phyloP scores from a whole-genome alignment of 805 yeast species.

The Zygotorulaspora chibaensis region DNA sequence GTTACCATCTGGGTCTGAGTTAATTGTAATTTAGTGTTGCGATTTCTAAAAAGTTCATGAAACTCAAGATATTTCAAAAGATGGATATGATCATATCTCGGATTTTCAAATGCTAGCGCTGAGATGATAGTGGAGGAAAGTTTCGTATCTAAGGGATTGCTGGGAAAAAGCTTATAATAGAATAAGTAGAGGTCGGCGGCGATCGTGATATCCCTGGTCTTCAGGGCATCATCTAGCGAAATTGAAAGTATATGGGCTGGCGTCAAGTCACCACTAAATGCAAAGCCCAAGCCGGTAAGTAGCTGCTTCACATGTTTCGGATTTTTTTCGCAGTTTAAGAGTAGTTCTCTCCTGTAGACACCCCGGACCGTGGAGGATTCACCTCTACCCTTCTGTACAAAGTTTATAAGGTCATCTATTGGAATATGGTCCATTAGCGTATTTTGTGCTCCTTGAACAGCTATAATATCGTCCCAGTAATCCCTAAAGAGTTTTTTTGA shows the following conservation, averaged over 20 bases:
- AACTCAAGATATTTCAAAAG: conserved; percentile 17
- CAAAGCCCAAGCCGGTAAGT: background rate
- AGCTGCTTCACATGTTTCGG: conserved; percentile 1
- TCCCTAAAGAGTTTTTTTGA: conserved; percentile 4
- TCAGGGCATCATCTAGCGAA: conserved; percentile 18
- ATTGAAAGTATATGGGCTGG: conserved; percentile 12
- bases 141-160: conserved; percentile 5
- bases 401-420: background rate
- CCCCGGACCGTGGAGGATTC: conserved; percentile 13
- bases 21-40: conserved; percentile 1
- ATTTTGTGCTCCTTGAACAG: background rate
- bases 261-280: background rate
- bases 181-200: conserved; percentile 23
- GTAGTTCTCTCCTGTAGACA: conserved; percentile 13
- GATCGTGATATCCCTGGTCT: conserved; percentile 17
- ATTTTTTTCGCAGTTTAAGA: conserved; percentile 4
- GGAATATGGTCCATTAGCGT: conserved; percentile 2
- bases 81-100: conserved; percentile 19
- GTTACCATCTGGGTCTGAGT: conserved; percentile 16
- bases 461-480: conserved; percentile 5
- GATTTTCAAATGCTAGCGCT: conserved; percentile 22
- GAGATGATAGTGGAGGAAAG: conserved; percentile 14
- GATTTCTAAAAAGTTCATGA: conserved; percentile 7
- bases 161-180: conserved; percentile 13
- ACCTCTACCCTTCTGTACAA: conserved; percentile 4